Percentiles rank a stretch among this genome's conserved stretches.
Evolutionary conservation across 495 filamentous ascomycete genomes (phyloP).

Genomic region (Talaromyces stipitatus): DNA sequence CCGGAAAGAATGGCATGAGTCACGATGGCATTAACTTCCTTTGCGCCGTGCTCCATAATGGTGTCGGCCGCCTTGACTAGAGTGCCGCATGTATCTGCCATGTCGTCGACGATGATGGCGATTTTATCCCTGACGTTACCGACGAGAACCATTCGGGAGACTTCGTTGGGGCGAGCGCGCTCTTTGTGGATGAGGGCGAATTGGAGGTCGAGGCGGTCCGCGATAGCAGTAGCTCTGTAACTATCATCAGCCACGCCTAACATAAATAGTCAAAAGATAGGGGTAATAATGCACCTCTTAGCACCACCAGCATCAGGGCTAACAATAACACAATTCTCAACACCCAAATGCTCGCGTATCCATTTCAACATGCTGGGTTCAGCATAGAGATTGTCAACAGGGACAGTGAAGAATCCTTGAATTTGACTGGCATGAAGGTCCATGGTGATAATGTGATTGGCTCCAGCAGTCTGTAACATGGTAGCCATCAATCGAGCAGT

Average conservation of each 20-base stretch:
- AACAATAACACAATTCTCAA: slow-evolving; percentile 86
- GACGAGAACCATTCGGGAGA: slow-evolving; percentile 86
- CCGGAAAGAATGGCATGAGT: slow-evolving; percentile 94
- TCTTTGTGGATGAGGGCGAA: slow-evolving; percentile 99
- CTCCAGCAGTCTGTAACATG: slow-evolving; percentile 92
- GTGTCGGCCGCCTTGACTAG: slow-evolving; percentile 89
- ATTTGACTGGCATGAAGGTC: slow-evolving; percentile 60
- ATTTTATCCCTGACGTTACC: slow-evolving; percentile 54
- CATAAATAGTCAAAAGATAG: slow-evolving; percentile 1
- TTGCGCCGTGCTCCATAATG: slow-evolving; percentile 81
- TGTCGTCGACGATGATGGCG: slow-evolving; percentile 74
- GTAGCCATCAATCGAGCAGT: slow-evolving; percentile 93
- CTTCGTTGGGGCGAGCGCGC: slow-evolving; percentile 88
- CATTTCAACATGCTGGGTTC: slow-evolving; percentile 88
- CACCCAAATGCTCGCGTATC: slow-evolving; percentile 79
- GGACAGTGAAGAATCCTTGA: slow-evolving; percentile 94
- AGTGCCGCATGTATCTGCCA: slow-evolving; percentile 92
- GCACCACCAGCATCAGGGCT: slow-evolving; percentile 95
- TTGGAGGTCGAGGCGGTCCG: slow-evolving; percentile 84
- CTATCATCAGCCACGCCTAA: slow-evolving; percentile 7
- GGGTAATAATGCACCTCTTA: slow-evolving; percentile 59
- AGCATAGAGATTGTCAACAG: slow-evolving; percentile 94
- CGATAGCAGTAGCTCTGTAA: slow-evolving; percentile 80
- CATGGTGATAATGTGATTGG: slow-evolving; percentile 84
- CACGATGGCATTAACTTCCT: slow-evolving; percentile 85